A percentile compares a stretch with the other conserved stretches of the same genome.
These are phyloP conservation scores for Guillardia theta DNA, from an alignment of 78 protist genomes.

Conservation along the genomic window DNA sequence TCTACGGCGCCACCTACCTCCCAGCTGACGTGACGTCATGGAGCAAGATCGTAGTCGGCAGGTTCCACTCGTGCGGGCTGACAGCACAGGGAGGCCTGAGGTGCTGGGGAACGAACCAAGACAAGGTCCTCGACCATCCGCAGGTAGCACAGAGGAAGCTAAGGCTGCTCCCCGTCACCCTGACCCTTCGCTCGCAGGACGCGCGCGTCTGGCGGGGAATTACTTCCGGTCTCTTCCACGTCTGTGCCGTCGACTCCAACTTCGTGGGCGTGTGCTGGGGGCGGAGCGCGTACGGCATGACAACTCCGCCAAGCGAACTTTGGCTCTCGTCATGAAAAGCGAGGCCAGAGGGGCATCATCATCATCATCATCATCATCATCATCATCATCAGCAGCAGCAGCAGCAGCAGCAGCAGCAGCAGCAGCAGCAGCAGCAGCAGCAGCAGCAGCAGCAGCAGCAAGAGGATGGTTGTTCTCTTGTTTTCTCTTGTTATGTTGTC, in stretches of 20 bases:
- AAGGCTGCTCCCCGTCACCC: too few relatives aligned
- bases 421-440: too few relatives aligned
- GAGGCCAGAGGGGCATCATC: not conserved
- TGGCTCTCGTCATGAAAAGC: too few relatives aligned
- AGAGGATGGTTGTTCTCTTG: too few relatives aligned
- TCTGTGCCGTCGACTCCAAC: not conserved
- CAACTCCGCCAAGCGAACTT: not conserved
- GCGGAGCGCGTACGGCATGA: not conserved
- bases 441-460: too few relatives aligned
- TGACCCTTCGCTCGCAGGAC: too few relatives aligned
- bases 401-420: too few relatives aligned
- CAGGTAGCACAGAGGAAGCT: not conserved
- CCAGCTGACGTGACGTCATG: not conserved
- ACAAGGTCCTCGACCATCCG: not conserved
- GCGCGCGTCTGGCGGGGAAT: not conserved
- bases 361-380: too few relatives aligned
- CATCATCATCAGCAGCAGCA: too few relatives aligned
- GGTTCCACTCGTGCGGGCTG: conserved; percentile 23
- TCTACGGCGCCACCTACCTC: conserved; percentile 1
- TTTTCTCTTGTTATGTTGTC: too few relatives aligned
- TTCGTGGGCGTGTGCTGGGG: not conserved
- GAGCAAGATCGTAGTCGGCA: not conserved
- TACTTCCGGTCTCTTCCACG: conserved; percentile 27
- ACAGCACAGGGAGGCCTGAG: not conserved
- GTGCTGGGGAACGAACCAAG: conserved; percentile 33